These are phyloP conservation scores for Neurospora africana DNA, from an alignment of 495 filamentous ascomycete genomes.

Conservation along the genomic window DNA sequence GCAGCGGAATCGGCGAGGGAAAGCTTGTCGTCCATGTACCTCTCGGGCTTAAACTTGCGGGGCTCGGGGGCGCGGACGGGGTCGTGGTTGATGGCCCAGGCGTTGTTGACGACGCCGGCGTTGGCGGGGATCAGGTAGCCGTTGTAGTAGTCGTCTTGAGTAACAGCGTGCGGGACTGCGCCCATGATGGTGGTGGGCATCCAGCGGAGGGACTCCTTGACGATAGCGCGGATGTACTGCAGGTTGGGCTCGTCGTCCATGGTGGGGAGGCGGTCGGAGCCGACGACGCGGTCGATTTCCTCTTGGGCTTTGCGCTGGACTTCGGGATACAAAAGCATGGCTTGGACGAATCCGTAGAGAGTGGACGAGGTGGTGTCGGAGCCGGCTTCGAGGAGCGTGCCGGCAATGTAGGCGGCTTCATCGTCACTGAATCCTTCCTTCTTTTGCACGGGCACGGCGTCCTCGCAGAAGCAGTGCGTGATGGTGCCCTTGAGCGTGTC, in stretches of 20 bases:
- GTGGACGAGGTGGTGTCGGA: constrained; percentile 44
- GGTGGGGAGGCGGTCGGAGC: constrained; percentile 36
- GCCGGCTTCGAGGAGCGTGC: constrained; percentile 46
- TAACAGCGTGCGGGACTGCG: constrained; percentile 42
- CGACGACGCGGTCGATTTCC: constrained; percentile 45
- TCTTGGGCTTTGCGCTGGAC: constrained; percentile 40
- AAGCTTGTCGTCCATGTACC: constrained; percentile 21
- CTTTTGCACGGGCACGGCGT: constrained; percentile 28
- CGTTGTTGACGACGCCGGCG: constrained; percentile 35
- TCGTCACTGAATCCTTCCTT: constrained; percentile 30
- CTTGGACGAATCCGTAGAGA: constrained; percentile 49
- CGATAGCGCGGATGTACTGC: constrained; percentile 39
- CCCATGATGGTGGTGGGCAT: constrained; percentile 46
- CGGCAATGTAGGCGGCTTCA: constrained; percentile 35
- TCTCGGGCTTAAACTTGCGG: constrained; percentile 22
- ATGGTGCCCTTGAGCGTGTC: constrained; percentile 19
- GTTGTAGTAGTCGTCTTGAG: constrained; percentile 39
- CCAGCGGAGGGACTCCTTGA: constrained; percentile 52
- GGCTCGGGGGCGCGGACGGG: constrained; percentile 28
- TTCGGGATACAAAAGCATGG: constrained; percentile 42
- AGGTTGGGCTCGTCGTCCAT: constrained; percentile 41
- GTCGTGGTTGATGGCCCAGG: constrained; percentile 37
- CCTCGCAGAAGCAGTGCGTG: constrained; percentile 30
- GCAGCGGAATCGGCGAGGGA: constrained; percentile 19
- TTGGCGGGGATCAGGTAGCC: constrained; percentile 44